Evolutionary conservation across 163 green algal genomes (phyloP).

Genomic region (Scenedesmus sp.): DNA sequence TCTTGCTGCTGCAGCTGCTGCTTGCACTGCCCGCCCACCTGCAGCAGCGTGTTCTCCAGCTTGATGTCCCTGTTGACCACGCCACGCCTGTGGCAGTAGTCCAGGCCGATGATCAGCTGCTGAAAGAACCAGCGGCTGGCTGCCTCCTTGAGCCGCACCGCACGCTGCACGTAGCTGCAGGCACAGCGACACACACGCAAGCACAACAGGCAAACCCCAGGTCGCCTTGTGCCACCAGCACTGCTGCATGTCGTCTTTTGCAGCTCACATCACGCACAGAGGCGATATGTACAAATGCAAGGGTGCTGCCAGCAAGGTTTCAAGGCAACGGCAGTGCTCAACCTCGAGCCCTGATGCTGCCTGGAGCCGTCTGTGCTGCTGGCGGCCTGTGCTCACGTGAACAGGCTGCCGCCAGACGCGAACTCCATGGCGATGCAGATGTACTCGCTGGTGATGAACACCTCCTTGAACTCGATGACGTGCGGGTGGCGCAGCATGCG

Average conservation of each 20-base stretch:
- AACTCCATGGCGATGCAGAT: slow-evolving; percentile 81
- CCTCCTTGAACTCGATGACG: slow-evolving; percentile 87
- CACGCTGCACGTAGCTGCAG: slow-evolving; percentile 66
- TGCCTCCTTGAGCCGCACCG: slow-evolving; percentile 85
- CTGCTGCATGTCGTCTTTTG: not conserved
- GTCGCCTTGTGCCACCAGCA: not conserved
- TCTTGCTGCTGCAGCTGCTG: not conserved
- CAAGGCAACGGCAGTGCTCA: not conserved
- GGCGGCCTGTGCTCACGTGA: slow-evolving; percentile 37
- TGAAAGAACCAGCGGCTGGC: slow-evolving; percentile 97
- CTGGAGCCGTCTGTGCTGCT: too few relatives aligned
- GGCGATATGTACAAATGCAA: not conserved
- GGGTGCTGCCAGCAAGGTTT: not conserved
- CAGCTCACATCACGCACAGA: too few relatives aligned
- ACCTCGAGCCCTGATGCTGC: not conserved
- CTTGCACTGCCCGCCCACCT: slow-evolving; percentile 61
- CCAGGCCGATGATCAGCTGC: slow-evolving; percentile 95
- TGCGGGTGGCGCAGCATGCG: slow-evolving; percentile 84
- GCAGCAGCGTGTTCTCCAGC: slow-evolving; percentile 89
- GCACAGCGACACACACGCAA: not conserved
- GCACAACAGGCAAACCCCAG: not conserved
- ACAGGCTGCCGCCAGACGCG: slow-evolving; percentile 63
- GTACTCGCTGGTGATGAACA: slow-evolving; percentile 87
- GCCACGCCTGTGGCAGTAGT: slow-evolving; percentile 92
- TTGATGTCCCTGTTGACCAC: slow-evolving; percentile 93